Evolutionary conservation across 2,329 filamentous ascomycete species (phyloP).

Genomic region (Rutstroemia sp.): DNA sequence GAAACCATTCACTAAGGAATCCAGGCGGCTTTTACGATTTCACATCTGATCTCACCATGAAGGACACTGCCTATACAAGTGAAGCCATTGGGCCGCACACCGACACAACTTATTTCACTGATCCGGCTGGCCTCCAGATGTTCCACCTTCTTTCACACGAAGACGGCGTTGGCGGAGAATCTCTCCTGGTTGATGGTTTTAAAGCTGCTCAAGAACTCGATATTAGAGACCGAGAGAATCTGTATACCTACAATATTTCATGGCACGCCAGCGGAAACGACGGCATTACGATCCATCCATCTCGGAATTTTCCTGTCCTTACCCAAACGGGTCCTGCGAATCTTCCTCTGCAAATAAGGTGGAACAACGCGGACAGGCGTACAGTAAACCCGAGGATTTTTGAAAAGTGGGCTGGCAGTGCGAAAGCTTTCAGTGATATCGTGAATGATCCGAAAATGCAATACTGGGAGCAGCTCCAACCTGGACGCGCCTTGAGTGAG

Average conservation of each 20-base stretch:
- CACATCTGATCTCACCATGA: slow-evolving; percentile 76
- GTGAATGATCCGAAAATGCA: slow-evolving; percentile 58
- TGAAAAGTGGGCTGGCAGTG: slow-evolving; percentile 68
- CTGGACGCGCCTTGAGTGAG: slow-evolving; percentile 70
- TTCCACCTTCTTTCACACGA: slow-evolving; percentile 87
- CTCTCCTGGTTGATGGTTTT: slow-evolving; percentile 82
- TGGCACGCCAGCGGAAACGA: slow-evolving; percentile 85
- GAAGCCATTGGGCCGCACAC: slow-evolving; percentile 73
- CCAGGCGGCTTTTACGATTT: slow-evolving; percentile 74
- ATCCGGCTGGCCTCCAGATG: slow-evolving; percentile 83
- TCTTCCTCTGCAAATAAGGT: slow-evolving; percentile 57
- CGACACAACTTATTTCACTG: slow-evolving; percentile 92
- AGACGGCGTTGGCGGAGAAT: slow-evolving; percentile 61
- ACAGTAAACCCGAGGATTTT: slow-evolving; percentile 21
- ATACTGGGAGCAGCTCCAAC: slow-evolving; percentile 74
- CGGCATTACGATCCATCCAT: slow-evolving; percentile 72
- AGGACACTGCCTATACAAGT: slow-evolving; percentile 85
- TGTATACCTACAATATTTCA: slow-evolving; percentile 53
- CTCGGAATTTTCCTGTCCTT: slow-evolving; percentile 64
- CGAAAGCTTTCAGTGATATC: slow-evolving; percentile 64
- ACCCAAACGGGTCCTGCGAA: neutral
- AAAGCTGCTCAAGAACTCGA: slow-evolving; percentile 56
- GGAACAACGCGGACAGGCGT: slow-evolving; percentile 93
- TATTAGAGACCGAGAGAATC: slow-evolving; percentile 44
- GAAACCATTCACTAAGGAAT: slow-evolving; percentile 9